These are phyloP conservation scores for Ogataea naganishii DNA, from an alignment of 805 yeast species.

Conservation along the genomic window DNA sequence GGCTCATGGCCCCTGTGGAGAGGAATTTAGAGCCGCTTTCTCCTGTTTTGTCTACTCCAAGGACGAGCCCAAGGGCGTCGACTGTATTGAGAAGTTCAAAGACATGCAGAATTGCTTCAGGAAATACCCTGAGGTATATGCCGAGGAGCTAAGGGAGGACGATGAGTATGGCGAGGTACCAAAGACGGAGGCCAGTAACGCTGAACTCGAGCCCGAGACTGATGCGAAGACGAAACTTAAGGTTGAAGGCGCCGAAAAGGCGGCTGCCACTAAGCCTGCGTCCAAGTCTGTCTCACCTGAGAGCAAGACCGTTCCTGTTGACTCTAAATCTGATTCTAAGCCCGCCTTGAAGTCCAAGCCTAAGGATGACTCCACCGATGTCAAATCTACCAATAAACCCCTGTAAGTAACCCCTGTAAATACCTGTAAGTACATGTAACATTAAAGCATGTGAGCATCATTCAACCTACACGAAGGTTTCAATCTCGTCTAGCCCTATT, in stretches of 20 bases:
- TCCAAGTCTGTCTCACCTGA: conserved; percentile 1
- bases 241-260: conserved; percentile 13
- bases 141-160: conserved; percentile 83
- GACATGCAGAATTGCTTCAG: conserved; percentile 93
- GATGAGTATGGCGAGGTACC: conserved; percentile 34
- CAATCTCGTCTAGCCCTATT: conserved; percentile 25
- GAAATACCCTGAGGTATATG: conserved; percentile 84
- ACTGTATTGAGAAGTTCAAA: conserved; percentile 85
- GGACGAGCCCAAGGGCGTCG: conserved; percentile 93
- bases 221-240: conserved; percentile 5
- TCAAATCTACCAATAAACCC: no score
- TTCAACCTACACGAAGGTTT: neutral
- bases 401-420: no score
- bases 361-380: no score
- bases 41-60: conserved; percentile 91
- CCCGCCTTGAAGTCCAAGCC: no score
- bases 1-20: conserved; percentile 99
- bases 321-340: conserved; percentile 1
- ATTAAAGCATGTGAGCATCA: no score
- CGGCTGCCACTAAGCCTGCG: no score
- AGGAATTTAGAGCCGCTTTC: conserved; percentile 89
- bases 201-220: conserved; percentile 6
- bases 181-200: conserved; percentile 11
- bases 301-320: conserved; percentile 1
- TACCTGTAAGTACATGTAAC: no score